Percentiles rank a stretch among this genome's conserved stretches.
phyloP scores from a whole-genome alignment of 2,329 filamentous ascomycete genomes.

The Teratosphaeria zuluensis region DNA sequence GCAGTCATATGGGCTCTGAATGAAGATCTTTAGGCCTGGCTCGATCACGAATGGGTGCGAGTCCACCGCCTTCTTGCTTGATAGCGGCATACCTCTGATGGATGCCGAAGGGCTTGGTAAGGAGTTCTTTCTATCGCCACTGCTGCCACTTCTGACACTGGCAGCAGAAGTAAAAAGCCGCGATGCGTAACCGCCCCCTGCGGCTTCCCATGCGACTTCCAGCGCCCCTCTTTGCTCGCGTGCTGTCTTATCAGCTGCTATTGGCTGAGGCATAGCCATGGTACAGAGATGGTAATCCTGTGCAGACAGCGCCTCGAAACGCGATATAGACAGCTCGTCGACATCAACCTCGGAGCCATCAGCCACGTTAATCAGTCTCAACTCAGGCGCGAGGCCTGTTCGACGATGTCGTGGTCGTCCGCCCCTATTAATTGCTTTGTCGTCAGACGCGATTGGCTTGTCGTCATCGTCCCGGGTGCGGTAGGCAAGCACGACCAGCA shows the following conservation, averaged over 20 bases:
- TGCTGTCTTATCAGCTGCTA: conserved; percentile 46
- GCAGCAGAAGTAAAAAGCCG: conserved; percentile 79
- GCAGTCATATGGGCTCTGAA: conserved; percentile 94
- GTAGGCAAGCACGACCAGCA: conserved; percentile 87
- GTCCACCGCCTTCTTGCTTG: conserved; percentile 19
- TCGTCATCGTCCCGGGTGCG: conserved; percentile 65
- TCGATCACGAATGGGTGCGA: conserved; percentile 42
- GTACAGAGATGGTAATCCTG: conserved; percentile 88
- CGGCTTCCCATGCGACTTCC: conserved; percentile 80
- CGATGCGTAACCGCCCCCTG: conserved; percentile 66
- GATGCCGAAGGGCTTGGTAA: conserved; percentile 25
- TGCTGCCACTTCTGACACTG: conserved; percentile 51
- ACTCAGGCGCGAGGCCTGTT: conserved; percentile 75
- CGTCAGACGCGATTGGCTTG: conserved; percentile 33
- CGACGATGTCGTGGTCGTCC: conserved; percentile 55
- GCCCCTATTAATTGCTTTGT: conserved; percentile 5
- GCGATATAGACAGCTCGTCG: conserved; percentile 74
- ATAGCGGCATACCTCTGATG: conserved; percentile 7
- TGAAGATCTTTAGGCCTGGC: conserved; percentile 70
- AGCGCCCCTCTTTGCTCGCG: conserved; percentile 51
- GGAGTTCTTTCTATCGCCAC: conserved; percentile 15
- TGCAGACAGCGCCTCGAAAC: conserved; percentile 75
- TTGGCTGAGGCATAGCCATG: conserved; percentile 63
- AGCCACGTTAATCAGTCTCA: conserved; percentile 80
- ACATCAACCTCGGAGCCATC: conserved; percentile 76